Conservation (phyloP, 192 early-diverging fungal genomes). For the Entomortierella lignicola region DNA sequence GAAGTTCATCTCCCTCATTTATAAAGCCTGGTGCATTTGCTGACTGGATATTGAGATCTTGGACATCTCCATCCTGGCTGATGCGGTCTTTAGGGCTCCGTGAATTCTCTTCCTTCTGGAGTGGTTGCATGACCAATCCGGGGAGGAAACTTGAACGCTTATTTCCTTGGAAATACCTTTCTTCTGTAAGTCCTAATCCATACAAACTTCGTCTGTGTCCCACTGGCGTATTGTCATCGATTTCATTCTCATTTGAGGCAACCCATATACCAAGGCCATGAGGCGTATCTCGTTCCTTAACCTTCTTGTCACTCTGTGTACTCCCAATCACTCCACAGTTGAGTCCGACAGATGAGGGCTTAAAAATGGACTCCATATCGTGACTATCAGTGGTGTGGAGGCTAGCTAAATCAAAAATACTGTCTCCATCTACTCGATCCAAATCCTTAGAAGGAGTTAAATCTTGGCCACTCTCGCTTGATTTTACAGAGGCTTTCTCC, state of each 20-base stretch:
- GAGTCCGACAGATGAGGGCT: conserved; percentile 9
- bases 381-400: conserved; percentile 1
- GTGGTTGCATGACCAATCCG: background rate
- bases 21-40: background rate
- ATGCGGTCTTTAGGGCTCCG: background rate
- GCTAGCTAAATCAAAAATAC: background rate
- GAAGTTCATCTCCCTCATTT: conserved; percentile 26
- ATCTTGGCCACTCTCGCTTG: background rate
- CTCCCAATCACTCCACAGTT: background rate
- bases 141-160: background rate
- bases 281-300: background rate
- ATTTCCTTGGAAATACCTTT: background rate
- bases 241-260: background rate
- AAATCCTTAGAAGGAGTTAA: background rate
- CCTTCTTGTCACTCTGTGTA: background rate
- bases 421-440: background rate
- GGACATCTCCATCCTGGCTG: background rate
- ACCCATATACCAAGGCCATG: background rate
- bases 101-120: background rate
- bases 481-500: background rate
- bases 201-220: background rate
- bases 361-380: conserved; percentile 11
- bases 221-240: background rate
- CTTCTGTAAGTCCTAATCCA: background rate
- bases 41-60: background rate